Conservation (phyloP, 2,329 filamentous ascomycete species). For the Pestalotiopsis sp. region DNA sequence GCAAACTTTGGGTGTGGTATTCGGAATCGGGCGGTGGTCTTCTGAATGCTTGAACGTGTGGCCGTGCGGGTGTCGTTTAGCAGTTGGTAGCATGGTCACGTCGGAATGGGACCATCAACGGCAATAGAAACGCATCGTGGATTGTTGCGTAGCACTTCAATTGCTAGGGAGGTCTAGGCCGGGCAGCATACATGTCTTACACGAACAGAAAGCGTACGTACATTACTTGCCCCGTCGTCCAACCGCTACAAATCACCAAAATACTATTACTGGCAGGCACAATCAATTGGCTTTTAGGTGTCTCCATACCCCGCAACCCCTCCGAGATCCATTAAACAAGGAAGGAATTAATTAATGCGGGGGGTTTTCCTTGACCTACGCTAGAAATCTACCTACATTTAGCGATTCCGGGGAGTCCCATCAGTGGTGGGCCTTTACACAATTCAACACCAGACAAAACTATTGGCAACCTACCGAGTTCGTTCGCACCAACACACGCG, state of each 20-base stretch:
- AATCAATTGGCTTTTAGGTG: not conserved
- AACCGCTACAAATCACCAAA: too few species aligned
- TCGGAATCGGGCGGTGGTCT: too few species aligned
- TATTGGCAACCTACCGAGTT: not conserved
- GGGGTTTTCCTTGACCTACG: not conserved
- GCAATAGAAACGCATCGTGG: not conserved
- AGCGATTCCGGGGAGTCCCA: conserved; percentile 6
- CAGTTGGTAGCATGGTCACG: not conserved
- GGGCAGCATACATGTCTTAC: too few species aligned
- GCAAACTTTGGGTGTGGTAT: not conserved
- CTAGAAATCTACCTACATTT: not conserved
- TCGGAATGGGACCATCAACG: not conserved
- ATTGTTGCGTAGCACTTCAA: not conserved
- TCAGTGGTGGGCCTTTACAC: not conserved
- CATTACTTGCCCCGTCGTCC: too few species aligned
- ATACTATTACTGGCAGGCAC: too few species aligned
- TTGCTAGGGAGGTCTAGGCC: too few species aligned
- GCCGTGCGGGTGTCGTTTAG: not conserved
- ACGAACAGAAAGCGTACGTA: too few species aligned
- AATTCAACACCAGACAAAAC: not conserved
- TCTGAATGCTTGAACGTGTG: not conserved
- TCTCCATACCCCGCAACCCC: not conserved
- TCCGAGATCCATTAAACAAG: too few species aligned
- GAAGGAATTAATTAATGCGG: not conserved
- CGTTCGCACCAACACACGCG: not conserved